A percentile compares a stretch with the other conserved stretches of the same genome.
These are phyloP conservation scores for Salix udensis DNA, from an alignment of 345 rosid species.

Conservation along the genomic window DNA sequence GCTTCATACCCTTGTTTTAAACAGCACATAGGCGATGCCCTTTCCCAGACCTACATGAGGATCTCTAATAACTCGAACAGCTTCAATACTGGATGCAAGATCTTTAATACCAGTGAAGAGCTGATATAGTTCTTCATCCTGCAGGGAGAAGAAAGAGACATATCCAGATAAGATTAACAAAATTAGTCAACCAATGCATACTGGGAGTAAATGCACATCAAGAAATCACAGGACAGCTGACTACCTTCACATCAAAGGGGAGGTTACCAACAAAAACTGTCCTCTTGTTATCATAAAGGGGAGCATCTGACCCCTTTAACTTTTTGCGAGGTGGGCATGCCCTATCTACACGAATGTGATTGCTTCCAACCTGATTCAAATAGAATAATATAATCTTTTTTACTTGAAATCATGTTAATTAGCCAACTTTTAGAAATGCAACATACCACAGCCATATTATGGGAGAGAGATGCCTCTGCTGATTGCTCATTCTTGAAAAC, in stretches of 20 bases:
- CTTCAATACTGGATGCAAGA: constrained; percentile 68
- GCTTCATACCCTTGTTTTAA: constrained; percentile 70
- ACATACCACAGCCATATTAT: constrained; percentile 91
- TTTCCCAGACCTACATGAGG: constrained; percentile 77
- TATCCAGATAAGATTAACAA: constrained; percentile 1
- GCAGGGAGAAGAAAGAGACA: constrained; percentile 6
- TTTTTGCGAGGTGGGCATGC: constrained; percentile 97
- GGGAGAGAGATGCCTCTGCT: constrained; percentile 74
- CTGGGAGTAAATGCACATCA: neutral
- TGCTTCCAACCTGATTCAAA: constrained; percentile 61
- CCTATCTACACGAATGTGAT: constrained; percentile 92
- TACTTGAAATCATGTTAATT: neutral
- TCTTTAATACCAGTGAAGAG: constrained; percentile 58
- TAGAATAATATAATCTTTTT: neutral
- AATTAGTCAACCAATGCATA: neutral
- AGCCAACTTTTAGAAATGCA: neutral
- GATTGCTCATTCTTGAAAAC: constrained; percentile 80
- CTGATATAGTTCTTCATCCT: constrained; percentile 96
- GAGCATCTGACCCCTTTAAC: constrained; percentile 54
- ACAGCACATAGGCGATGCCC: constrained; percentile 93
- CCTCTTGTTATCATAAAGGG: constrained; percentile 72
- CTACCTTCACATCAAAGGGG: constrained; percentile 95
- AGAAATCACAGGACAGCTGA: neutral
- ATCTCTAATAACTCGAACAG: constrained; percentile 86
- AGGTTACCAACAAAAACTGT: constrained; percentile 90